Percentiles rank a stretch among this genome's conserved stretches.
Conservation (phyloP, 1,284 basidiomycete species). For the Papiliotrema nemorosa region DNA sequence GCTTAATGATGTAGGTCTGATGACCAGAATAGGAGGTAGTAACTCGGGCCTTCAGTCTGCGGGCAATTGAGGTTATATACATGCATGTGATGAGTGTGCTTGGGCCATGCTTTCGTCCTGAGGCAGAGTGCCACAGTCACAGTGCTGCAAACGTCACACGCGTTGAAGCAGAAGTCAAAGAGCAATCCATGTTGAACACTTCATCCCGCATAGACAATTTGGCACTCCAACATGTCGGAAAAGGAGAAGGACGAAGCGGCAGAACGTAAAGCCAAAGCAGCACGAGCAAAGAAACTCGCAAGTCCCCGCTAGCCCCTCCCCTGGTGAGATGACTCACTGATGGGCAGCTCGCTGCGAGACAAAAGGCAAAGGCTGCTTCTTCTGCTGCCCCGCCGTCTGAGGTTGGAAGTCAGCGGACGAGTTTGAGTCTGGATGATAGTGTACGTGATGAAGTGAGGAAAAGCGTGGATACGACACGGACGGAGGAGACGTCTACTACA, state of each 20-base stretch:
- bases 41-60: no score
- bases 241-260: slow-evolving; percentile 1
- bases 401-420: not conserved
- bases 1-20: no score
- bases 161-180: no score
- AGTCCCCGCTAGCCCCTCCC: not conserved
- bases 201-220: no score
- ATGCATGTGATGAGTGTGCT: no score
- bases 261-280: slow-evolving; percentile 9
- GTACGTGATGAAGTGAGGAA: not conserved
- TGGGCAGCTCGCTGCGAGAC: not conserved
- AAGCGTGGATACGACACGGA: not conserved
- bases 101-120: no score
- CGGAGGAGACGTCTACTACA: not conserved
- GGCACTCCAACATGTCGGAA: not conserved
- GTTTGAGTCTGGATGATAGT: slow-evolving; percentile 1
- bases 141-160: no score
- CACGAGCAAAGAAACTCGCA: slow-evolving; percentile 8
- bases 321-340: not conserved
- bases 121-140: no score
- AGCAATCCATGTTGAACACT: no score
- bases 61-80: no score
- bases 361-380: not conserved
- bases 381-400: not conserved
- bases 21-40: no score